Conservation (phyloP, 1,284 basidiomycete genomes). For the Cryptococcus maquisensis region DNA sequence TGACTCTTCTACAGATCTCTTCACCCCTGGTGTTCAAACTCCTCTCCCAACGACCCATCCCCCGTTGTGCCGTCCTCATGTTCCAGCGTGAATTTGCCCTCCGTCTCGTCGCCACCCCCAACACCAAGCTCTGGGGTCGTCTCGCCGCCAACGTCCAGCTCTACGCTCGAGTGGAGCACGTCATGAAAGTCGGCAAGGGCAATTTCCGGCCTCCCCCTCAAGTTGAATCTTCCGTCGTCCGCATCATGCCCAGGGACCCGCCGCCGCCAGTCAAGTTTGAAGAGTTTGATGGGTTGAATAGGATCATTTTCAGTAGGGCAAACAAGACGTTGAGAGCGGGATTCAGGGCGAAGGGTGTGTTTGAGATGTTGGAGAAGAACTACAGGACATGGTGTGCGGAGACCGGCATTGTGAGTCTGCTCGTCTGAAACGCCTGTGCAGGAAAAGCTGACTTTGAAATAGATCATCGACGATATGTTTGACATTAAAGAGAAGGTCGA, state of each 20-base stretch:
- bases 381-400: conserved; percentile 91
- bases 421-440: neutral
- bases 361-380: conserved; percentile 91
- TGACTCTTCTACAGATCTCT: conserved; percentile 61
- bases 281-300: conserved; percentile 92
- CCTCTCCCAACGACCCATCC: conserved; percentile 90
- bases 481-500: conserved; percentile 73
- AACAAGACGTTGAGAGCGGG: conserved; percentile 89
- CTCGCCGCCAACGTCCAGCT: conserved; percentile 96
- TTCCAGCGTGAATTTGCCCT: conserved; percentile 98
- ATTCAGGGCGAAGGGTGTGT: conserved; percentile 86
- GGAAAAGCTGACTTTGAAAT: neutral
- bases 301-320: conserved; percentile 81
- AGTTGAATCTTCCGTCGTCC: conserved; percentile 89
- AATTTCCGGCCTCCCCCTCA: conserved; percentile 95
- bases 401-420: conserved; percentile 61
- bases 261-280: conserved; percentile 94
- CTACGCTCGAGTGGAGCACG: conserved; percentile 88
- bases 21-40: conserved; percentile 96
- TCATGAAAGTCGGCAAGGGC: conserved; percentile 94
- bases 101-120: conserved; percentile 82
- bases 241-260: conserved; percentile 87
- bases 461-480: conserved; percentile 70
- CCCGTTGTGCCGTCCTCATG: conserved; percentile 95
- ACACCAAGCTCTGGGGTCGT: conserved; percentile 85